Conservation (phyloP, 306 rosid genomes). For the Cucurbita moschata region DNA sequence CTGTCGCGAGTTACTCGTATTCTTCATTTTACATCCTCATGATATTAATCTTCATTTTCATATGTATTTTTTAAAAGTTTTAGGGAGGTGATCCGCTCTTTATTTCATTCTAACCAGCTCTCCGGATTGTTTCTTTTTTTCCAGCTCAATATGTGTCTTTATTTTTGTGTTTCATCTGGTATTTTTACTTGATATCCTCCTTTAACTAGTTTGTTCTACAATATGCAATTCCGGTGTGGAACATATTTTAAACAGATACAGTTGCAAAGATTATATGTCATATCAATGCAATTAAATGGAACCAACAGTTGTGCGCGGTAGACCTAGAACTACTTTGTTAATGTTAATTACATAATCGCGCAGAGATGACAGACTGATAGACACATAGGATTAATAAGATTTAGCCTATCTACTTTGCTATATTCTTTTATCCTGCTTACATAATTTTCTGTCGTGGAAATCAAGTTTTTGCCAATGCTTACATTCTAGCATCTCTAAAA, state of each 20-base stretch:
- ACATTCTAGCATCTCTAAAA: not conserved
- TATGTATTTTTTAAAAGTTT: not conserved
- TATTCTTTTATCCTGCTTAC: not conserved
- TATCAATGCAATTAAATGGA: not conserved
- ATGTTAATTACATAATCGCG: not conserved
- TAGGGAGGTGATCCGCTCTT: slow-evolving; percentile 50
- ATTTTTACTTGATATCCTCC: not conserved
- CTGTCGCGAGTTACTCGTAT: not conserved
- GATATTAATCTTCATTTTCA: not conserved
- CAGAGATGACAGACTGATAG: not conserved
- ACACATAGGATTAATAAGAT: not conserved
- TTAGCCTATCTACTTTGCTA: not conserved
- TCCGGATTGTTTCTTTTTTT: not conserved
- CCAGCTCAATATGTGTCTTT: not conserved
- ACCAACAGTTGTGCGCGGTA: not conserved
- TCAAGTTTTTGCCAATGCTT: not conserved
- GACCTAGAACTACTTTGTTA: not conserved
- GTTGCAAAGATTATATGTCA: not conserved
- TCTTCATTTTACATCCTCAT: not conserved
- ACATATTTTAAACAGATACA: not conserved
- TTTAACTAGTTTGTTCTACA: not conserved
- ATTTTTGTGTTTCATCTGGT: not conserved
- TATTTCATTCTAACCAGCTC: not conserved
- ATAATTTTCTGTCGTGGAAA: not conserved
- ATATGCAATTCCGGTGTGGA: not conserved